A percentile compares a stretch with the other conserved stretches of the same genome.
Evolutionary conservation across 768 basidiomycete genomes (phyloP).

Genomic region (Zangia roseola): DNA sequence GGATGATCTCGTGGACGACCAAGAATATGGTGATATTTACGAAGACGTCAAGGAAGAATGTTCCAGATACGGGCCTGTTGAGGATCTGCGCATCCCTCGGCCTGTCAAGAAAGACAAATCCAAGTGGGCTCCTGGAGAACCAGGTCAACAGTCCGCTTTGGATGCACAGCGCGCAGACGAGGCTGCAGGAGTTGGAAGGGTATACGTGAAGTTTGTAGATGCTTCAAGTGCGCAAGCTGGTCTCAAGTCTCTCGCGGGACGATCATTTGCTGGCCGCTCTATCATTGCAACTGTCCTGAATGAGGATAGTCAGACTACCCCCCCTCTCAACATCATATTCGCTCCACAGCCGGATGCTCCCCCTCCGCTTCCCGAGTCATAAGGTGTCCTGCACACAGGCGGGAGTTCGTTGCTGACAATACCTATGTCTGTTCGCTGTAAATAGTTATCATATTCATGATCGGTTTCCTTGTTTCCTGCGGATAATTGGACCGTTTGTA

Average conservation of each 20-base stretch:
- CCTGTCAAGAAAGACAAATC: conserved; percentile 85
- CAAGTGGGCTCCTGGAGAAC: conserved; percentile 69
- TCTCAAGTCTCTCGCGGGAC: conserved; percentile 85
- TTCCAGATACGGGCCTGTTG: conserved; percentile 72
- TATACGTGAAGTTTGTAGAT: conserved; percentile 85
- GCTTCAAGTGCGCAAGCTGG: conserved; percentile 64
- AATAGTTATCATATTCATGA: conserved; percentile 16
- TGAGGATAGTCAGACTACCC: conserved; percentile 84
- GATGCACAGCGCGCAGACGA: conserved; percentile 79
- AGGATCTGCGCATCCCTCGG: conserved; percentile 85
- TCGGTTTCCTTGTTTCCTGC: not conserved
- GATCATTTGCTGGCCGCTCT: conserved; percentile 82
- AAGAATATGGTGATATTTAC: conserved; percentile 91
- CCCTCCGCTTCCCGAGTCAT: conserved; percentile 61
- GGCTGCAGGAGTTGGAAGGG: conserved; percentile 89
- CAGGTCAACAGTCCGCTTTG: conserved; percentile 54
- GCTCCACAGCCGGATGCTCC: conserved; percentile 82
- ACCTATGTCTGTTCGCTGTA: conserved; percentile 18
- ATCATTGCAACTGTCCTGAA: conserved; percentile 83
- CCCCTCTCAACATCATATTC: conserved; percentile 79
- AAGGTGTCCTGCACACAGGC: conserved; percentile 1
- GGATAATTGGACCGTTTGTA: no score
- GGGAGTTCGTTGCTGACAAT: conserved; percentile 10
- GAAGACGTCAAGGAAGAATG: conserved; percentile 96
- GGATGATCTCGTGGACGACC: conserved; percentile 87